Evolutionary conservation across 1,139 yeast species (phyloP).

Genomic region (Zhuliangozyma blackwelliae): DNA sequence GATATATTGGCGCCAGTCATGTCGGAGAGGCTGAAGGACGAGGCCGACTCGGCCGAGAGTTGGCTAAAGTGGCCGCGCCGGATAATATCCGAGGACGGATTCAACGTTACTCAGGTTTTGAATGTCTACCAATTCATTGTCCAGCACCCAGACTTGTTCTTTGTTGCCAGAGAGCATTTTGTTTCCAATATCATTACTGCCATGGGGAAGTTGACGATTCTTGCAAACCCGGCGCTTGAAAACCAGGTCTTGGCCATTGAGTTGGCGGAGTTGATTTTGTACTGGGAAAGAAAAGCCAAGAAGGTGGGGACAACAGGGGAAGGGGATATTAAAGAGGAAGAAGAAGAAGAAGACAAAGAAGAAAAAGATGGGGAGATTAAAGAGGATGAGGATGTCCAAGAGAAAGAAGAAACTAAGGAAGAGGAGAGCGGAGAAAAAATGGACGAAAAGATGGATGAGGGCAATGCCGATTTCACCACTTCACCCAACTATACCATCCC

Average conservation of each 20-base stretch:
- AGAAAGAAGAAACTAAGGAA: background rate
- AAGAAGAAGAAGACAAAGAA: conserved; percentile 3
- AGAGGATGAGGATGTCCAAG: too few species aligned
- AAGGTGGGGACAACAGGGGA: conserved; percentile 8
- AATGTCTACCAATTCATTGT: conserved; percentile 89
- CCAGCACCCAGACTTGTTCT: conserved; percentile 80
- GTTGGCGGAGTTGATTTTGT: conserved; percentile 74
- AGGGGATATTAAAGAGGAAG: conserved; percentile 6
- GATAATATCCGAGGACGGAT: conserved; percentile 86
- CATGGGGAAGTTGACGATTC: conserved; percentile 84
- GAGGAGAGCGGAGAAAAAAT: conserved; percentile 4
- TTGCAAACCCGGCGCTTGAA: conserved; percentile 76
- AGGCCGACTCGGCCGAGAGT: conserved; percentile 51
- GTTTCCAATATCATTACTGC: conserved; percentile 89
- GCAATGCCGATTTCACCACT: conserved; percentile 32
- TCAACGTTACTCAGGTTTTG: conserved; percentile 74
- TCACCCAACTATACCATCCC: conserved; percentile 58
- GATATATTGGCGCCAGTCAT: conserved; percentile 88
- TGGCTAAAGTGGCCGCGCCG: conserved; percentile 98
- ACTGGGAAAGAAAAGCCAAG: conserved; percentile 70
- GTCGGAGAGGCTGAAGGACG: conserved; percentile 58
- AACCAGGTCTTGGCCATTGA: conserved; percentile 86
- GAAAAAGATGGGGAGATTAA: conserved; percentile 14
- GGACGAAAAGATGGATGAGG: conserved; percentile 1
- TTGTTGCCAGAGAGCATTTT: conserved; percentile 82